phyloP scores from a whole-genome alignment of 148 eudicot genomes.

The Arbutus unedo region DNA sequence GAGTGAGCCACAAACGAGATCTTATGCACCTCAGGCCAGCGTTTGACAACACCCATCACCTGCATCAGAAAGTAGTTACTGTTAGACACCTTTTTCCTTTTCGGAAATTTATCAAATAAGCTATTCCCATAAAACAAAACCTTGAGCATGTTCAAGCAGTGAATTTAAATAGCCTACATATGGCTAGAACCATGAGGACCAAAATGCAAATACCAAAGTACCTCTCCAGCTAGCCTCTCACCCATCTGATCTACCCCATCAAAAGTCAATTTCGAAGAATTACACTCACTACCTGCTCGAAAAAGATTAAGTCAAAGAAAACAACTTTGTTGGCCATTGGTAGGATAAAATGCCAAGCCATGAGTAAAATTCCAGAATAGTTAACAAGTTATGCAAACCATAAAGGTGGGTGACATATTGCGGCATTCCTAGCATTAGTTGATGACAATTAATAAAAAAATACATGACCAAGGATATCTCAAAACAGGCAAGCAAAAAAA shows the following conservation, averaged over 20 bases:
- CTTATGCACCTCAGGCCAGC: constrained; percentile 65
- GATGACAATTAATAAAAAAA: background rate
- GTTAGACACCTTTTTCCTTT: background rate
- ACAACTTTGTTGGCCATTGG: background rate
- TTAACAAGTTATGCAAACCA: constrained; percentile 2
- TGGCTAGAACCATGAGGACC: background rate
- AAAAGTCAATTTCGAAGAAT: constrained; percentile 73
- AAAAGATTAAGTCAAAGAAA: constrained; percentile 7
- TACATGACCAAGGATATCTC: background rate
- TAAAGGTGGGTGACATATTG: background rate
- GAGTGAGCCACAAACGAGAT: constrained; percentile 91
- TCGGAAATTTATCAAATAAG: background rate
- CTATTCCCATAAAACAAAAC: constrained; percentile 1
- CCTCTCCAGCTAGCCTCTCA: constrained; percentile 90
- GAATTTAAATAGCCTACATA: background rate
- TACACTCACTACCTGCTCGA: constrained; percentile 72
- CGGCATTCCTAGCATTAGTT: background rate
- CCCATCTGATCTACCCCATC: constrained; percentile 96
- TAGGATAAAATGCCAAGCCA: background rate
- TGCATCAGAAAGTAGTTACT: constrained; percentile 31
- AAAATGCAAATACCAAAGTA: constrained; percentile 39
- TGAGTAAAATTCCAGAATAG: background rate
- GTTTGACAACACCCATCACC: constrained; percentile 61
- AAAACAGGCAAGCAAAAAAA: background rate
- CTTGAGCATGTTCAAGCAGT: background rate